phyloP scores from a whole-genome alignment of 169 alveolate species.

The Plasmodium blacklocki region DNA sequence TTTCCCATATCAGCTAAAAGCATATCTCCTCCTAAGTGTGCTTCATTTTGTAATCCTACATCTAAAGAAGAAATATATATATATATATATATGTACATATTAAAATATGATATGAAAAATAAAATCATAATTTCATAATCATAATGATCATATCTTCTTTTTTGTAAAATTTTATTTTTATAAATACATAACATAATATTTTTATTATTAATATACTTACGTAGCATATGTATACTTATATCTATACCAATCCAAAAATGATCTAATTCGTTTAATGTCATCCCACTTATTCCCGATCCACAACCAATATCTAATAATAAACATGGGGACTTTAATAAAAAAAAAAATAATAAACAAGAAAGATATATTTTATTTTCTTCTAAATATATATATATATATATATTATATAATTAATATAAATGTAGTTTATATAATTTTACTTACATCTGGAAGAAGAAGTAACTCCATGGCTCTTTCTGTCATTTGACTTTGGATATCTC shows the following conservation, averaged over 20 bases:
- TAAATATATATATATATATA: slow-evolving; percentile 1
- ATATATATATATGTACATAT: slow-evolving; percentile 5
- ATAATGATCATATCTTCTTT: too few relatives aligned
- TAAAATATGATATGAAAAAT: not conserved
- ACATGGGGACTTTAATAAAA: slow-evolving; percentile 87
- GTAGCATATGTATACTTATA: slow-evolving; percentile 94
- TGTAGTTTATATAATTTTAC: not conserved
- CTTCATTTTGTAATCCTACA: slow-evolving; percentile 78
- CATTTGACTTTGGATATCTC: slow-evolving; percentile 94
- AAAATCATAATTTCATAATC: not conserved
- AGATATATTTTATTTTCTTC: not conserved
- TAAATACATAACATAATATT: too few relatives aligned
- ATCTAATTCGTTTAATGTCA: slow-evolving; percentile 91
- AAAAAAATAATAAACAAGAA: slow-evolving; percentile 54
- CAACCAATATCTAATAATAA: slow-evolving; percentile 97
- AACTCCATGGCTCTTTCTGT: slow-evolving; percentile 94
- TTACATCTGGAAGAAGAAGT: slow-evolving; percentile 88
- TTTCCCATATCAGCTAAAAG: slow-evolving; percentile 95
- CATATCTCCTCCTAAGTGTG: slow-evolving; percentile 91
- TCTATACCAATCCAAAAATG: slow-evolving; percentile 97
- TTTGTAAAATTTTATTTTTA: slow-evolving; percentile 24
- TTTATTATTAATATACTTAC: slow-evolving; percentile 78
- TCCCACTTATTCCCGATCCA: slow-evolving; percentile 97
- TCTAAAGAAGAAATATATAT: slow-evolving; percentile 14
- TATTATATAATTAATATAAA: not conserved